These are phyloP conservation scores for Neonectria coccinea DNA, from an alignment of 2,329 filamentous ascomycete species.

Conservation along the genomic window DNA sequence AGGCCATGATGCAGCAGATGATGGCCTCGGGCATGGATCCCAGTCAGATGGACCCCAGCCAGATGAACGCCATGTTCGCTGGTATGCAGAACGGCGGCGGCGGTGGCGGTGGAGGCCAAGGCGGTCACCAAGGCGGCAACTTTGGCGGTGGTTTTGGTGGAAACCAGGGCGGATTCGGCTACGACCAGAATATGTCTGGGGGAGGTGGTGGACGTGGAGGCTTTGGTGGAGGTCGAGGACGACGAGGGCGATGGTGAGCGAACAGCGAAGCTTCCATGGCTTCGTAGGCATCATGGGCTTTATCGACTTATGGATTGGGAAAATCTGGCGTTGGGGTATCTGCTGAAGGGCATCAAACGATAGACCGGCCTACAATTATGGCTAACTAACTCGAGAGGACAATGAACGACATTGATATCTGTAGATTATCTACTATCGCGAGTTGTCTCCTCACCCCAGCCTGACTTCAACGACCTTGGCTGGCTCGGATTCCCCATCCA, in stretches of 20 bases:
- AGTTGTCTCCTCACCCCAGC: slow-evolving; percentile 9
- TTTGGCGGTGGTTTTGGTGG: slow-evolving; percentile 67
- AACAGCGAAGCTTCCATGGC: neutral
- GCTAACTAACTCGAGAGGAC: slow-evolving; percentile 21
- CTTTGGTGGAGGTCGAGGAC: slow-evolving; percentile 44
- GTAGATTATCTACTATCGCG: slow-evolving; percentile 19
- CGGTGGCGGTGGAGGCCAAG: slow-evolving; percentile 58
- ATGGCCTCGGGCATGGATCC: slow-evolving; percentile 74
- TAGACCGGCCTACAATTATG: slow-evolving; percentile 36
- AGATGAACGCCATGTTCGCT: slow-evolving; percentile 70
- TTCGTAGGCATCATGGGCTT: slow-evolving; percentile 24
- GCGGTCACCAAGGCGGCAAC: slow-evolving; percentile 60
- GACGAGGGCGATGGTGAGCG: slow-evolving; percentile 42
- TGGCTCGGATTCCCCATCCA: slow-evolving; percentile 39
- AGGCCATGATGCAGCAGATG: slow-evolving; percentile 78
- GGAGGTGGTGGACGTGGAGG: slow-evolving; percentile 53
- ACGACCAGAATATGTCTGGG: slow-evolving; percentile 61
- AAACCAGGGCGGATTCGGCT: slow-evolving; percentile 64
- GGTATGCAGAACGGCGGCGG: slow-evolving; percentile 64
- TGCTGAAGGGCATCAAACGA: slow-evolving; percentile 38
- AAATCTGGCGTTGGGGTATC: slow-evolving; percentile 45
- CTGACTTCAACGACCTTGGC: slow-evolving; percentile 35
- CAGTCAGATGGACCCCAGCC: slow-evolving; percentile 72
- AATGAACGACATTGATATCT: slow-evolving; percentile 13
- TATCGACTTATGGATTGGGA: slow-evolving; percentile 40